phyloP scores from a whole-genome alignment of 768 basidiomycete genomes.

The Neoboletus subvelutipes region DNA sequence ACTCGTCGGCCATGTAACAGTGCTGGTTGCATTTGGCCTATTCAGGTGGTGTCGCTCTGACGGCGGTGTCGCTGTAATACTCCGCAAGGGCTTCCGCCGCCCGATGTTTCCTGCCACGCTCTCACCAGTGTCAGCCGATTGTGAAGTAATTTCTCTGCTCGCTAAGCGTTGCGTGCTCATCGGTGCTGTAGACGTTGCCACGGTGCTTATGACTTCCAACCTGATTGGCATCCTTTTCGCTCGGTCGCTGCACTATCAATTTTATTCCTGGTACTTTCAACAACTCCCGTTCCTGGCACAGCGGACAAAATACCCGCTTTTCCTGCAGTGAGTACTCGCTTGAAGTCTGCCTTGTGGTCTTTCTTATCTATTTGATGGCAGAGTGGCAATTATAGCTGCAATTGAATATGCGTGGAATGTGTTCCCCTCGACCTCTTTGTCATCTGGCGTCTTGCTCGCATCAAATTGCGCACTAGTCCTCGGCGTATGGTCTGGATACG shows the following conservation, averaged over 20 bases:
- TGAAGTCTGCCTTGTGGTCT: neutral
- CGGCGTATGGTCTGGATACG: constrained; percentile 55
- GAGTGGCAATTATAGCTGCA: constrained; percentile 54
- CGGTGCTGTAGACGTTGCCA: constrained; percentile 61
- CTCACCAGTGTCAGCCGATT: constrained; percentile 54
- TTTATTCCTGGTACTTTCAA: constrained; percentile 96
- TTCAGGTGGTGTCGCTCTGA: constrained; percentile 75
- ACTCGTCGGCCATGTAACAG: constrained; percentile 61
- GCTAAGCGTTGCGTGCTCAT: constrained; percentile 14
- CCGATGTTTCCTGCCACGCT: constrained; percentile 52
- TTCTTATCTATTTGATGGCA: constrained; percentile 29
- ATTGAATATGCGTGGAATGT: constrained; percentile 90
- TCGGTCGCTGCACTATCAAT: constrained; percentile 95
- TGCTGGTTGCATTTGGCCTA: constrained; percentile 64
- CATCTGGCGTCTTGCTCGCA: constrained; percentile 54
- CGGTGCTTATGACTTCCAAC: constrained; percentile 87
- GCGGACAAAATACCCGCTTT: constrained; percentile 63
- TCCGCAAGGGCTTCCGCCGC: constrained; percentile 51
- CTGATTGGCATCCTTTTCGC: constrained; percentile 90
- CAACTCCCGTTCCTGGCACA: constrained; percentile 84
- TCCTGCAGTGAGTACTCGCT: constrained; percentile 52
- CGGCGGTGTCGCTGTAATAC: constrained; percentile 60
- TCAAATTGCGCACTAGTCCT: constrained; percentile 52
- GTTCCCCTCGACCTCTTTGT: constrained; percentile 73
- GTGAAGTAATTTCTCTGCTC: constrained; percentile 42